Conservation (phyloP, 2,329 filamentous ascomycete genomes). For the Immersiporthe knoxdaviesiana region DNA sequence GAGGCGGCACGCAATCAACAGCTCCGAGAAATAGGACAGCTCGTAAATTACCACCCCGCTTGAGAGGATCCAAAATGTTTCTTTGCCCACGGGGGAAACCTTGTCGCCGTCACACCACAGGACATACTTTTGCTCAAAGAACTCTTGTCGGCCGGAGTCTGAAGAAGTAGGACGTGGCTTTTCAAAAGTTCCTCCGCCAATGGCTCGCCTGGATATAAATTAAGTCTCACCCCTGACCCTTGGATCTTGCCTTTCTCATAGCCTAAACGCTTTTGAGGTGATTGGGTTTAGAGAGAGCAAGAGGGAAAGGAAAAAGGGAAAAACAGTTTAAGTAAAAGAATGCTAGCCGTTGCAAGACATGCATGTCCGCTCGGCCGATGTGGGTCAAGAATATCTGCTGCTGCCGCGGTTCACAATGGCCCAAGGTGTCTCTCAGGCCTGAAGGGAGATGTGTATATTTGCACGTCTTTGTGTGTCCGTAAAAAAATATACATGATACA, state of each 20-base stretch:
- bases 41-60: neutral
- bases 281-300: neutral
- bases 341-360: neutral
- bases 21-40: conserved; percentile 12
- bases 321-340: neutral
- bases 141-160: too few relatives aligned
- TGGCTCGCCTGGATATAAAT: neutral
- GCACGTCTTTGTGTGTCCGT: neutral
- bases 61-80: too few relatives aligned
- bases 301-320: too few relatives aligned
- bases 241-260: neutral
- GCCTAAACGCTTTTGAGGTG: neutral
- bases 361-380: neutral
- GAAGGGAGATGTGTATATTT: conserved; percentile 7
- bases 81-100: too few relatives aligned
- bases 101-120: too few relatives aligned
- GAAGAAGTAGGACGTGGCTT: neutral
- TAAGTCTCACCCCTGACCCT: neutral
- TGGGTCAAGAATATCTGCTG: neutral
- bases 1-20: conserved; percentile 17
- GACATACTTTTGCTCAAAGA: too few relatives aligned
- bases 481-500: conserved; percentile 10
- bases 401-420: neutral
- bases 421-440: neutral
- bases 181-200: conserved; percentile 21